Conservation (phyloP, 805 yeast species). For the Yamadazyma olivae region DNA sequence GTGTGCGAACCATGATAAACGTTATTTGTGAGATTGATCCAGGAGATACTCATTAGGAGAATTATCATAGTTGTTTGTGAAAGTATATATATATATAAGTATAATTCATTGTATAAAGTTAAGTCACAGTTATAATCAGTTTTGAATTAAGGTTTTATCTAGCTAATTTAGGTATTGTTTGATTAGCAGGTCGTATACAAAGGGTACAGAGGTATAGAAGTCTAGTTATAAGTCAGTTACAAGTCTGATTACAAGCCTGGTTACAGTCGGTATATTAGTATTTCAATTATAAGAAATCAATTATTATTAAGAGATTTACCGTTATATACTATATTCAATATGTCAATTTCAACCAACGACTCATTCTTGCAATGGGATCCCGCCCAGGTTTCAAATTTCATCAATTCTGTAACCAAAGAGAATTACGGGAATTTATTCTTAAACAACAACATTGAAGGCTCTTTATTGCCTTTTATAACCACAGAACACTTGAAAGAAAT, state of each 20-base stretch:
- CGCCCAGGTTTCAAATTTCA: slow-evolving; percentile 40
- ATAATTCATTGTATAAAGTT: no score
- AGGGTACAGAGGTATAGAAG: no score
- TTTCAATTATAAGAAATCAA: no score
- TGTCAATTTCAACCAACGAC: slow-evolving; percentile 18
- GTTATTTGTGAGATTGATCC: not conserved
- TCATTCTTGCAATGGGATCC: slow-evolving; percentile 44
- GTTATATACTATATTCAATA: not conserved
- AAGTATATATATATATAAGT: not conserved
- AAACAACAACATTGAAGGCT: slow-evolving; percentile 68
- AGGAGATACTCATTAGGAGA: not conserved
- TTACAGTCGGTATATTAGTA: no score
- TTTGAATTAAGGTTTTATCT: no score
- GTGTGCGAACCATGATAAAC: no score
- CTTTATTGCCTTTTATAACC: slow-evolving; percentile 63
- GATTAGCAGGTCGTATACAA: no score
- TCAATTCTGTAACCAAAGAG: slow-evolving; percentile 21
- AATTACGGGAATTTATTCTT: slow-evolving; percentile 32
- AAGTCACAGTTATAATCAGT: no score
- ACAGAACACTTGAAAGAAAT: slow-evolving; percentile 72
- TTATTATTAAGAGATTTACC: no score
- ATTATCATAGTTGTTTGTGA: not conserved
- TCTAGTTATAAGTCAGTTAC: no score
- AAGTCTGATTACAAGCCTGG: no score
- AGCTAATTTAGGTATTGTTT: no score